Evolutionary conservation across 2,329 filamentous ascomycete genomes (phyloP), one percentile per base, ranked within the genome.

Genomic region (Penicillium sumatraense): DNA sequence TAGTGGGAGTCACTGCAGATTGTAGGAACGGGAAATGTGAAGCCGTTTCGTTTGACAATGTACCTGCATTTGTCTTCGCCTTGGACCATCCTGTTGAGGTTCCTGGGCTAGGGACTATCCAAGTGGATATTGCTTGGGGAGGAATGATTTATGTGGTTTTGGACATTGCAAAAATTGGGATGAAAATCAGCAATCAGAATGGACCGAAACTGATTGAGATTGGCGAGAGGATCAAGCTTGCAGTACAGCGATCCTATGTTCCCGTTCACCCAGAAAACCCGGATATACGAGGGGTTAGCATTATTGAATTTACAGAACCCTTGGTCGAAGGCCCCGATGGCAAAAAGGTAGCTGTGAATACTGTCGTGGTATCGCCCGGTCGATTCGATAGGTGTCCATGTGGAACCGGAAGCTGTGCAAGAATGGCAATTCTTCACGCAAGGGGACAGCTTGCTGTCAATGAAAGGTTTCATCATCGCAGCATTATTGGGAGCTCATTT

Each of bases 81-180:
- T 61, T 80, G 1, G 76, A 77, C 58, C 46, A 71, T 20, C 56
- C 65, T 24, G 68, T 79, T 11, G 54, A 73, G 0, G 74, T 80
- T 1, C 74, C 74, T 0, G 78, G 70, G 0, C 20, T 80, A 0
- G 78, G 76, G 0, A 65, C 35, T 3, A 59, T 80, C 3, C 56
- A 49, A 1, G 73, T 79, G 2, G 77, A 80, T 50, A 64, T 80
- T 44, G 77, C 73, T 6, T 80, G 72, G 67, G 78, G 78, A 5
- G 78, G 78, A 1, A 78, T 77, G 77, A 69, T 71, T 49, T 80
- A 75, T 50, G 75, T 62, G 3, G 48, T 80, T 9, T 74, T 79
- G 0, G 73, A 78, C 36, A 72, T 68, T 0, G 59, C 60, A 1
- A 67, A 70, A 0, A 56, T 77, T 2, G 72, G 73, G 0, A 52